phyloP scores from a whole-genome alignment of 225 moss, liverwort and hornwort genomes.

The Physcomitrium patens region DNA sequence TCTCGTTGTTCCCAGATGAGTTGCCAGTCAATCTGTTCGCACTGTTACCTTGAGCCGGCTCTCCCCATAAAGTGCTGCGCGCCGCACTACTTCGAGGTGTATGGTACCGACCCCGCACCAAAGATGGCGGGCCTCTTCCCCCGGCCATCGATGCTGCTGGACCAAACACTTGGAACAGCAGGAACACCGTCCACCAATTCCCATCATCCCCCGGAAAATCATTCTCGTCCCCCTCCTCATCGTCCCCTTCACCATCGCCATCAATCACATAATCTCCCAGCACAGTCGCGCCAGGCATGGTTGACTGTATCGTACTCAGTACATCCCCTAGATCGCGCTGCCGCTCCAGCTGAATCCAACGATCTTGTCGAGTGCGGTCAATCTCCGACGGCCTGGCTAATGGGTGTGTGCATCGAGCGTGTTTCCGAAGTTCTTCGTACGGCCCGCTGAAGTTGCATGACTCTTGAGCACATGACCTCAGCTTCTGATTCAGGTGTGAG shows the following conservation, averaged over 20 bases:
- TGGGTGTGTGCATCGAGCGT: conserved; percentile 88
- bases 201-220: conserved; percentile 92
- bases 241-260: conserved; percentile 85
- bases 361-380: conserved; percentile 81
- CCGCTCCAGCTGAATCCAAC: conserved; percentile 92
- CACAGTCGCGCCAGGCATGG: conserved; percentile 87
- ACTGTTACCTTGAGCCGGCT: conserved; percentile 62
- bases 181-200: conserved; percentile 96
- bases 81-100: conserved; percentile 54
- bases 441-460: conserved; percentile 80
- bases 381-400: conserved; percentile 90
- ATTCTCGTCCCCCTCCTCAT: conserved; percentile 86
- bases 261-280: conserved; percentile 89
- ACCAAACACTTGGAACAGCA: conserved; percentile 89
- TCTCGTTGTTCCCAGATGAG: conserved; percentile 57
- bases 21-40: conserved; percentile 49
- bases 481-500: conserved; percentile 85
- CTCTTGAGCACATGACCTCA: conserved; percentile 87
- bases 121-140: conserved; percentile 61
- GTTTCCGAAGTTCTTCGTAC: conserved; percentile 95
- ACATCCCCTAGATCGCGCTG: conserved; percentile 99
- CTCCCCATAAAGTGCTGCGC: conserved; percentile 84
- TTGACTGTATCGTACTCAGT: conserved; percentile 61
- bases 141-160: conserved; percentile 73
- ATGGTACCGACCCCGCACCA: conserved; percentile 56